Base-by-base conservation (phyloP, 2,329 filamentous ascomycete species). In the Whalleya microplaca region DNA sequence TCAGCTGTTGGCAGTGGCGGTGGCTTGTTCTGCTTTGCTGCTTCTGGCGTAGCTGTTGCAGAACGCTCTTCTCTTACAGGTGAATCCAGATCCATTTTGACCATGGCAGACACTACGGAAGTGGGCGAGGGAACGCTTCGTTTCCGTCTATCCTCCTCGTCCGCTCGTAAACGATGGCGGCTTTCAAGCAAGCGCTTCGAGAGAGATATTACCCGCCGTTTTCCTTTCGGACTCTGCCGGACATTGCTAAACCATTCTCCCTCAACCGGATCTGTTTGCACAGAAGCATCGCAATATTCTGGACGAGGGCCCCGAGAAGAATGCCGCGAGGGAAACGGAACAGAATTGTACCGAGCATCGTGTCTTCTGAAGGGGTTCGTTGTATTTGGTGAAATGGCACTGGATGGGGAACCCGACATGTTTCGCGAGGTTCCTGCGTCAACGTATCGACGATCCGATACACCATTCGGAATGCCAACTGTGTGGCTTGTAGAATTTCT, bases 211-310 rank as follows among this genome's bases (percentile, higher is more conserved):
- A 85, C 74, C 29, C 78, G 75, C 48, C 78, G 80, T 59, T 73
- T 81, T 0, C 75, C 73, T 41, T 74, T 76, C 0, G 73, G 68
- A 0, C 73, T 66, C 45, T 70, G 69, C 4, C 55, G 64, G 1
- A 68, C 62, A 27, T 73, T 72, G 58, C 77, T 80, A 57, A 79
- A 84, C 80, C 81, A 84, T 55, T 80, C 79, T 14, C 79, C 80
- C 29, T 78, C 74, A 0, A 82, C 80, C 0, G 78, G 76, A 27
- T 85, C 83, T 0, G 84, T 86, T 64, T 86, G 84, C 2, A 82
- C 76, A 4, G 73, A 70, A 9, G 73, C 79, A 63, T 85, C 80
- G 48, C 78, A 72, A 61, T 86, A 86, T 16, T 74, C 73, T 6
- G 75, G 68, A 10, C 73, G 72, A 2, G 75, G 73, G 1, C 69